Base-by-base conservation (phyloP, 2,329 filamentous ascomycete genomes). In the Paracoccidioides lutzii region DNA sequence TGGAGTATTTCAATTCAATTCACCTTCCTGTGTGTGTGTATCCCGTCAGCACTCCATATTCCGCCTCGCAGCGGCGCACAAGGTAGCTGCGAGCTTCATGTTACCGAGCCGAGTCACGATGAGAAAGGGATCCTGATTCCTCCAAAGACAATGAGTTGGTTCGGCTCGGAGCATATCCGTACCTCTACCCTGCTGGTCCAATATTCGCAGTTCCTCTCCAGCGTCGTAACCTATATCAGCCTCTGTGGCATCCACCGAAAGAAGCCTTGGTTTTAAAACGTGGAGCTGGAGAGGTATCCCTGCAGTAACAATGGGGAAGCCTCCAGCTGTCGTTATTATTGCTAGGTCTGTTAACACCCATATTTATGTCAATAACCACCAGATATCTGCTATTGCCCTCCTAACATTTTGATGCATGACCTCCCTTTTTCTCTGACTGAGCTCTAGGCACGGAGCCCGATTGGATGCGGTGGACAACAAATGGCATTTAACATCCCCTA, bases 381-480 rank as follows among this genome's bases (percentile, higher is more conserved):
- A 49, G 8, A n/a, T 38, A 15, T 28, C 10, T 5, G 42, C 33
- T 9, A 4, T 28, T 53, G 38, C n/a, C 28, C 40, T 3, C 40
- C 30, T 46, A 30, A 2, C 28, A 3, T 6, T 32, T 52, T 37
- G 12, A 12, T 46, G 14, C 38, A 22, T 22, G 22, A 22, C 22
- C 22, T 22, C 22, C 22, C 22, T 22, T 22, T 22, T 22, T 22
- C 22, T 22, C 22, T 43, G 51, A 48, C 40, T 33, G 51, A 49
- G 44, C n/a, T 48, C 48, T 58, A 84, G 93, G 72, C 93, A 98
- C 71, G 93, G 93, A 66, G 88, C 90, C 64, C 86, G 93, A 62
- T 84, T 98, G 57, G 93, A 98, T 70, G 89, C 89, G 55, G 90
- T 90, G 59, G 90, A 98, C 77, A 90, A 90, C 69, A 83, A 88